Evolutionary conservation across 352 stramenopile genomes (phyloP).

Genomic region (Blastocystis sp.): DNA sequence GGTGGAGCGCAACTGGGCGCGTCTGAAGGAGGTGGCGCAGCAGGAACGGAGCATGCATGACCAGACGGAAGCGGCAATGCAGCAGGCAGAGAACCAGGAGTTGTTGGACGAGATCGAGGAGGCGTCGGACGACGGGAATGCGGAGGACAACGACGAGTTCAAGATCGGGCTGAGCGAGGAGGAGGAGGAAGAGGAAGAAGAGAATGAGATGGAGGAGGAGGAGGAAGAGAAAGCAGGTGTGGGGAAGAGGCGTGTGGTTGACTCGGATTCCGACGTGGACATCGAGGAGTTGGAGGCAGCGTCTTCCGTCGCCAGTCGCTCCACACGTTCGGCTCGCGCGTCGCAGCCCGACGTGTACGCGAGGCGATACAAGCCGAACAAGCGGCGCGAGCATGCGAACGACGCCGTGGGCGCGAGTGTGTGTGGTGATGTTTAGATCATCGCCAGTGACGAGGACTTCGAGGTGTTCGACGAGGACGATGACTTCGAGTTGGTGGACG

Average conservation of each 20-base stretch:
- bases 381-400: not conserved
- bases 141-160: slow-evolving; percentile 34
- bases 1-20: slow-evolving; percentile 4
- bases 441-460: slow-evolving; percentile 55
- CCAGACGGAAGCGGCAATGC: slow-evolving; percentile 38
- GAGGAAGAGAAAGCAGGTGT: not conserved
- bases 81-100: slow-evolving; percentile 12
- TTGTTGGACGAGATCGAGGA: slow-evolving; percentile 33
- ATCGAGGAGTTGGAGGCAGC: not conserved
- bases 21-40: slow-evolving; percentile 23
- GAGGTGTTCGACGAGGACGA: slow-evolving; percentile 42
- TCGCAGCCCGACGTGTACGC: not conserved
- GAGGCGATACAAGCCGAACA: not conserved
- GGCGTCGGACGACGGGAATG: not conserved
- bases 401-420: not conserved
- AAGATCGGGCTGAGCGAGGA: not conserved
- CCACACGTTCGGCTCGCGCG: not conserved
- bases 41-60: slow-evolving; percentile 64
- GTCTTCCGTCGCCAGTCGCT: no score
- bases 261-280: slow-evolving; percentile 9
- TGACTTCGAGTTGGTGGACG: slow-evolving; percentile 50
- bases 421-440: slow-evolving; percentile 10
- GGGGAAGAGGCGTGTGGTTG: not conserved
- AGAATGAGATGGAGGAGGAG: not conserved
- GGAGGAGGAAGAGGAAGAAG: slow-evolving; percentile 25